Conservation (phyloP, 73 alveolate genomes). For the Uronychia binucleata region DNA sequence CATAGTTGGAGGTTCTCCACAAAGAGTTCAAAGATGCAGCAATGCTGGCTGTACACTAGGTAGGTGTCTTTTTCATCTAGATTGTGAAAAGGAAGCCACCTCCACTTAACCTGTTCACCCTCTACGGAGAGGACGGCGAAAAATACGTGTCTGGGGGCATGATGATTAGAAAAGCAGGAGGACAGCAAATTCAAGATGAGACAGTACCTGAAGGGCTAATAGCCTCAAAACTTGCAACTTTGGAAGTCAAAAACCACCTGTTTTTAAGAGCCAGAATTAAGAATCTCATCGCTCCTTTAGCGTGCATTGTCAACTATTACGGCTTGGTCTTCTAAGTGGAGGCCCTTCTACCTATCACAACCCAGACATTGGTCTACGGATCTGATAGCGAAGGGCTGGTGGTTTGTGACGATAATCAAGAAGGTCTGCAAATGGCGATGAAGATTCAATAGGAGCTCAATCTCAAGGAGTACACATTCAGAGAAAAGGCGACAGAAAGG, state of each 20-base stretch:
- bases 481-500: slow-evolving; percentile 20
- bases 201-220: slow-evolving; percentile 8
- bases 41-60: slow-evolving; percentile 45
- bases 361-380: slow-evolving; percentile 52
- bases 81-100: slow-evolving; percentile 49
- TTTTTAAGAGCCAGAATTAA: slow-evolving; percentile 30
- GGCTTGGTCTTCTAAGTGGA: slow-evolving; percentile 43
- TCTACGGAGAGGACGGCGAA: slow-evolving; percentile 68
- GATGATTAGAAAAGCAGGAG: slow-evolving; percentile 49
- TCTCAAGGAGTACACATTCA: slow-evolving; percentile 27
- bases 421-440: slow-evolving; percentile 45
- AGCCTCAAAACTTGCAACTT: slow-evolving; percentile 38
- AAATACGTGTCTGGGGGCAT: slow-evolving; percentile 57
- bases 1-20: slow-evolving; percentile 1
- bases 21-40: slow-evolving; percentile 55
- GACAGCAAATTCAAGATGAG: slow-evolving; percentile 43
- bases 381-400: slow-evolving; percentile 46
- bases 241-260: slow-evolving; percentile 27
- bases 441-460: slow-evolving; percentile 26
- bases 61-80: neutral
- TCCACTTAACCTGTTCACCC: slow-evolving; percentile 53
- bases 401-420: slow-evolving; percentile 23
- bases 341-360: slow-evolving; percentile 38
- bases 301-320: slow-evolving; percentile 49
- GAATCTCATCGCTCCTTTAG: slow-evolving; percentile 41